Percentiles rank a stretch among this genome's conserved stretches.
Conservation (phyloP, 805 yeast genomes). For the Candida rishiriensis region DNA sequence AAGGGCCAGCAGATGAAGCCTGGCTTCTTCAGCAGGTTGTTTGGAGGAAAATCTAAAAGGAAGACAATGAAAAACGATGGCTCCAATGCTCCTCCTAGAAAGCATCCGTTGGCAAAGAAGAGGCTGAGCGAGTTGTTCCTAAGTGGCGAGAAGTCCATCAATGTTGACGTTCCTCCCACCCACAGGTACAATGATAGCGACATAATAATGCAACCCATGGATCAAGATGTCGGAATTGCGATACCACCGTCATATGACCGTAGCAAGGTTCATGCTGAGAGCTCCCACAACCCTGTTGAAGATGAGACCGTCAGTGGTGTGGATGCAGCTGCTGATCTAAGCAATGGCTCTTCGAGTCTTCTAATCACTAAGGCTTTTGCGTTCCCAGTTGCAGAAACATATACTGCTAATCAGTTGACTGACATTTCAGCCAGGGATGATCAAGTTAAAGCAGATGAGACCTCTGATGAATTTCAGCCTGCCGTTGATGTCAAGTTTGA, state of each 20-base stretch:
- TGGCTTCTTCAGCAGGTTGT: conserved; percentile 3
- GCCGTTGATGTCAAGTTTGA: conserved; percentile 6
- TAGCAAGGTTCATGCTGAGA: neutral
- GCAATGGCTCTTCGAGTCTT: conserved; percentile 17
- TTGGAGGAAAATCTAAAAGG: neutral
- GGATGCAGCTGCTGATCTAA: neutral
- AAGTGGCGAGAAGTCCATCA: neutral
- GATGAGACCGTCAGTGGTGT: neutral
- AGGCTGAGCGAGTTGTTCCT: neutral
- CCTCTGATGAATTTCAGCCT: neutral
- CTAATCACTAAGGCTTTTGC: conserved; percentile 30
- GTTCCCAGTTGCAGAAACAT: conserved; percentile 12
- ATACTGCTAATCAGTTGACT: neutral
- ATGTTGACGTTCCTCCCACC: neutral
- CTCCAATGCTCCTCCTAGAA: neutral
- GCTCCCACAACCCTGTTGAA: neutral
- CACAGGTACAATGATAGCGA: neutral
- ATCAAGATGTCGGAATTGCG: too few species aligned
- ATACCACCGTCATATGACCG: too few species aligned
- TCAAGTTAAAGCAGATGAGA: neutral
- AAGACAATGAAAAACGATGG: neutral
- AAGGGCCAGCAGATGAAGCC: neutral
- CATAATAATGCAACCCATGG: neutral
- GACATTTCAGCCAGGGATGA: too few species aligned
- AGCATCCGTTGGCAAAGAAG: neutral